Evolutionary conservation across 257 asterid species (phyloP), one percentile per base, ranked within the genome.

Genomic region (Nicotiana tomentosiformis): DNA sequence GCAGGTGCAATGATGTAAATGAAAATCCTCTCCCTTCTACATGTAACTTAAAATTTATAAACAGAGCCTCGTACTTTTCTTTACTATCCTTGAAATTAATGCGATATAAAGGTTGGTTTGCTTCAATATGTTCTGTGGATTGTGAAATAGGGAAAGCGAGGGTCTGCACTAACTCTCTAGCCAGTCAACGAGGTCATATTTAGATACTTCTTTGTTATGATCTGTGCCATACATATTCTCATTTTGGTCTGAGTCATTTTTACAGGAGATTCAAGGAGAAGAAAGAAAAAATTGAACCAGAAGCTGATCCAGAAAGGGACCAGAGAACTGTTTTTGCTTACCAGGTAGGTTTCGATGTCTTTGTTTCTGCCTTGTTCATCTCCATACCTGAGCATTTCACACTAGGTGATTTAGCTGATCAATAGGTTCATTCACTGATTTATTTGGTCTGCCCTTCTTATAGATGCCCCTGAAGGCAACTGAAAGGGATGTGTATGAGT

Each of bases 391-490:
- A 56, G 55, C 65, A 11, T 51, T 76, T 51, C 29, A 12, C 53
- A 5, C 43, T 76, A 51, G 62, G 80, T 51, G 29, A 8, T 76
- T 76, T 76, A 26, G 53, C 26, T 26, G 64, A 32, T 49, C 80
- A 72, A 46, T 43, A 46, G 35, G 62, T 26, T 51, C 46, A 51
- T 76, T 76, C 46, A 4, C 64, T 76, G 65, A 76, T 51, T 2
- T 74, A 49, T 74, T 74, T 74, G 62, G 62, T 46, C 29, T 5
- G 39, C 4, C 49, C 74, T 46, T 61, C 2, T 77, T 87, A 86
- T 90, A 96, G 99, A 96, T 96, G 98, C 99, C 99, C 55, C 89
- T 96, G 88, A 96, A 96, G 91, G 99, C 99, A 33, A 92, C 95
- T 46, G 99, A 96, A 87, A 90, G 99, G 84, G 98, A 96, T 88